These are phyloP conservation scores for Coelastrella sp. DNA, from an alignment of 139 green algal genomes.

Conservation along the genomic window DNA sequence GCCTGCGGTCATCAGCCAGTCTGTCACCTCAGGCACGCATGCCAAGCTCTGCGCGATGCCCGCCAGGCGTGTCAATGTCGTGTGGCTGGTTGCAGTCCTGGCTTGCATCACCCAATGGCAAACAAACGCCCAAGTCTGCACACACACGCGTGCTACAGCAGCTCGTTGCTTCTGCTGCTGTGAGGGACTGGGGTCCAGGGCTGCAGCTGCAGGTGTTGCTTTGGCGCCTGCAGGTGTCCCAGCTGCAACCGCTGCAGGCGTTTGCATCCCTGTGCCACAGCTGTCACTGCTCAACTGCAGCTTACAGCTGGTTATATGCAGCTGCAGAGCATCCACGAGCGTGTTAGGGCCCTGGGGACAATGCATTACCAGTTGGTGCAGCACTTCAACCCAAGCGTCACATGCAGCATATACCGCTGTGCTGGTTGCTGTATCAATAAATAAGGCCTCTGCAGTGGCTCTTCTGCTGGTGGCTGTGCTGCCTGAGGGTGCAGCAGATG, in stretches of 20 bases:
- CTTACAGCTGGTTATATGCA: constrained; percentile 37
- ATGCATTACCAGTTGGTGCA: constrained; percentile 23
- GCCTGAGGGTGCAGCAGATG: not conserved
- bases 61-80: constrained; percentile 12
- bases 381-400: constrained; percentile 7
- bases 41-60: constrained; percentile 5
- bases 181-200: not conserved
- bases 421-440: not conserved
- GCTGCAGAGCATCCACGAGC: constrained; percentile 38
- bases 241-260: not conserved
- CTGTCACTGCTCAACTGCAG: not conserved
- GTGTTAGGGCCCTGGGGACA: constrained; percentile 32
- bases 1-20: not conserved
- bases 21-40: not conserved
- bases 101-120: constrained; percentile 47
- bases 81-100: not conserved
- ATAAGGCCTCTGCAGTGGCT: not conserved
- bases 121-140: constrained; percentile 43
- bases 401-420: not conserved
- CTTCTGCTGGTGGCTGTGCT: not conserved
- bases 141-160: not conserved
- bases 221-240: not conserved
- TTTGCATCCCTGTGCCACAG: not conserved
- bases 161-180: constrained; percentile 9
- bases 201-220: constrained; percentile 15